Conservation (phyloP, 176 grass and related monocot genomes). For the Eleusine coracana region DNA sequence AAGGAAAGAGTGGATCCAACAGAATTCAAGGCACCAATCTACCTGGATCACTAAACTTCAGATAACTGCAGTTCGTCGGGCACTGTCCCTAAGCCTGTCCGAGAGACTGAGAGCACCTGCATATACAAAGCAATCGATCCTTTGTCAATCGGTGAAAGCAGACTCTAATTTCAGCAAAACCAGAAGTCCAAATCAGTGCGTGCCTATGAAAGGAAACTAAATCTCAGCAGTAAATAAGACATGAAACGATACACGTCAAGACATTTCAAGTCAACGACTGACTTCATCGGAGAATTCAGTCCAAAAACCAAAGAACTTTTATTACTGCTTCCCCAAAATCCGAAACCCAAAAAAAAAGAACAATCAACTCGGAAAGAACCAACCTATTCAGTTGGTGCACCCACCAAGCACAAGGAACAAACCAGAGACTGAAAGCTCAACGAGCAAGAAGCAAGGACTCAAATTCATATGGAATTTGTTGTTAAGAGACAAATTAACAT, state of each 20-base stretch:
- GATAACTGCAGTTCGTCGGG: conserved; percentile 21
- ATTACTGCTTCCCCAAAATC: conserved; percentile 16
- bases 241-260: neutral
- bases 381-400: conserved; percentile 42
- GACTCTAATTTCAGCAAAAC: conserved; percentile 38
- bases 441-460: conserved; percentile 27
- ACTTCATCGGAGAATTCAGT: conserved; percentile 14
- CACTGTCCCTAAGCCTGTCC: conserved; percentile 19
- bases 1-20: conserved; percentile 10
- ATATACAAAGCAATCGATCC: conserved; percentile 28
- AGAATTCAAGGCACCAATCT: conserved; percentile 30
- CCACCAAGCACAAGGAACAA: conserved; percentile 41
- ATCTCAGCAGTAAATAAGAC: conserved; percentile 9
- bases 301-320: conserved; percentile 4
- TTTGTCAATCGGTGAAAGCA: conserved; percentile 32
- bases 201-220: conserved; percentile 26
- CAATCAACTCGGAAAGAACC: neutral
- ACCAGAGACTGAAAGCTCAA: conserved; percentile 40
- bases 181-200: conserved; percentile 38
- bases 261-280: conserved; percentile 27
- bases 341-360: neutral
- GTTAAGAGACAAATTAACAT: conserved; percentile 15
- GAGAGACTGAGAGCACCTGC: conserved; percentile 7
- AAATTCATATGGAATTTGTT: neutral
- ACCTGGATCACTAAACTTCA: conserved; percentile 45